These are phyloP conservation scores for Zygoascus ofunaensis DNA, from an alignment of 805 yeast genomes.

Conservation along the genomic window DNA sequence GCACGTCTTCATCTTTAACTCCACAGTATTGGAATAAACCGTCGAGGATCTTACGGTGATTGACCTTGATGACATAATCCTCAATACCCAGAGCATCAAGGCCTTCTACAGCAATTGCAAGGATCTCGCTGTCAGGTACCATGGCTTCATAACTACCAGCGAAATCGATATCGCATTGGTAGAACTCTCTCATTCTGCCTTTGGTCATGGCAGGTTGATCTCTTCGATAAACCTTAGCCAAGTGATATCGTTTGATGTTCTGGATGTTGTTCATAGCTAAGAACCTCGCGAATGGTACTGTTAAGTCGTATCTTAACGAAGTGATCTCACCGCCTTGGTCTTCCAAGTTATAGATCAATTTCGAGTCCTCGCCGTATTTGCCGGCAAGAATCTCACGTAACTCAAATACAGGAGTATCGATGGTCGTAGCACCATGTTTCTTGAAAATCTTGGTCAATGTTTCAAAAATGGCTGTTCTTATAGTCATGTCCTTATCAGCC, in stretches of 20 bases:
- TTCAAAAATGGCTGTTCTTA: slow-evolving; percentile 78
- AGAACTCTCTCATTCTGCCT: slow-evolving; percentile 99
- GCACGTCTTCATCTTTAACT: slow-evolving; percentile 85
- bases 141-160: slow-evolving; percentile 89
- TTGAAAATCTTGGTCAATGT: slow-evolving; percentile 69
- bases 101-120: slow-evolving; percentile 78
- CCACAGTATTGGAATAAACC: slow-evolving; percentile 95
- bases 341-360: slow-evolving; percentile 87
- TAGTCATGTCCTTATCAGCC: slow-evolving; percentile 96
- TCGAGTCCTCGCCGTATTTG: slow-evolving; percentile 97
- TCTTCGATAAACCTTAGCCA: slow-evolving; percentile 97
- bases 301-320: slow-evolving; percentile 88
- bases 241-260: slow-evolving; percentile 86
- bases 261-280: slow-evolving; percentile 93
- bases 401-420: slow-evolving; percentile 98
- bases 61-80: slow-evolving; percentile 85
- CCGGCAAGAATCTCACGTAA: slow-evolving; percentile 91
- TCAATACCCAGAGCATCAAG: slow-evolving; percentile 71
- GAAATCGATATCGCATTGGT: slow-evolving; percentile 96
- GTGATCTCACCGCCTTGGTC: slow-evolving; percentile 99
- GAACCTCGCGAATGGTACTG: slow-evolving; percentile 96
- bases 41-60: slow-evolving; percentile 92
- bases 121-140: slow-evolving; percentile 93
- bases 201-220: slow-evolving; percentile 99
- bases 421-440: slow-evolving; percentile 96